Evolutionary conservation across 805 yeast species (phyloP), one percentile per base, ranked within the genome.

Genomic region (Teunomyces stri): DNA sequence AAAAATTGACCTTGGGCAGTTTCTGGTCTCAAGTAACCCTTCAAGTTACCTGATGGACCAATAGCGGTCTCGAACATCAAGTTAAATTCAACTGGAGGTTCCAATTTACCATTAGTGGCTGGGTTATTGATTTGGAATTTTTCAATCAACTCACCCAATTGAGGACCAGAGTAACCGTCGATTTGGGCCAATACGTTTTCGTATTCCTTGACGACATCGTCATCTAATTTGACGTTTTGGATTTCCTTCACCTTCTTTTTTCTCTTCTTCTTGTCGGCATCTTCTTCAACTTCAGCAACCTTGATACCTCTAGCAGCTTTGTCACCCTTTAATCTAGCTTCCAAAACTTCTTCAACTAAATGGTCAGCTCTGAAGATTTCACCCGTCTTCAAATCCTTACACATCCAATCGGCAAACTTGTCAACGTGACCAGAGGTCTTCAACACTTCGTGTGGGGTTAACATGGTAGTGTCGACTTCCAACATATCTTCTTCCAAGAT

Each of bases 381-480:
- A 57, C 99, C 99, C 35, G 97, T 88, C 66, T 88, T 88, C 62
- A 83, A 75, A 70, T 94, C 99, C 62, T 87, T 84, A 71, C 97
- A 90, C 99, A 94, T 94, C 97, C 96, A 94, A 70, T 94, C 99
- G 56, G 97, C 89, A 66, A 94, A 94, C 77, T 94, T 94, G 70
- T 94, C 99, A 55, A 94, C 99, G 70, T 94, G 99, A 60, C 99
- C 99, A 43, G 98, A 92, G 38, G 99, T 95, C 76, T 95, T 95
- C 68, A 94, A 79, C 30, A 94, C 99, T 68, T 95, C 99, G 63
- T 89, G 84, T 12, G 99, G 99, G 42, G 99, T 94, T 71, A 94
- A 77, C 91, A 94, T 91, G 49, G 99, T 89, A 70, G 95, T 85
- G 75, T 95, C 99, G 52, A 94, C 97, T 73, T 94, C 99, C 64